Conservation (phyloP, 345 rosid genomes). For the Arabidopsis arenosa region DNA sequence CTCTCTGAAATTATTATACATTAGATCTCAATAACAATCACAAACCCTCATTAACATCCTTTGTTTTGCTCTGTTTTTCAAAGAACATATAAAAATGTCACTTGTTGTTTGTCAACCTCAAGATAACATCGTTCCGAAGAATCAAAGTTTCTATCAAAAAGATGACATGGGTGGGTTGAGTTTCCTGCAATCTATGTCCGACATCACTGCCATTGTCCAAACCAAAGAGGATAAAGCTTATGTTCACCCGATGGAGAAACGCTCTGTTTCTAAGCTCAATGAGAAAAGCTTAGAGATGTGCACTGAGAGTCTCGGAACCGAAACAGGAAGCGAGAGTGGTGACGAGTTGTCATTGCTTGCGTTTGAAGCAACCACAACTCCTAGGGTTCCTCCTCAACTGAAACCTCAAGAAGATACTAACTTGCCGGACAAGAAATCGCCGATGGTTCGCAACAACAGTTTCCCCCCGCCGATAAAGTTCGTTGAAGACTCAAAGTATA, state of each 20-base stretch:
- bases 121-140: constrained; percentile 7
- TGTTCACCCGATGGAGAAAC: constrained; percentile 64
- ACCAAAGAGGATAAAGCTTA: constrained; percentile 44
- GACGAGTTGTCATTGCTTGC: constrained; percentile 51
- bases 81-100: constrained; percentile 27
- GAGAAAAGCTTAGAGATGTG: constrained; percentile 85
- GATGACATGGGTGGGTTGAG: constrained; percentile 54
- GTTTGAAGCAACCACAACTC: constrained; percentile 36
- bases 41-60: constrained; percentile 12
- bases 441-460: constrained; percentile 44
- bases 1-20: neutral
- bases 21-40: constrained; percentile 3
- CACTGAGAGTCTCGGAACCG: constrained; percentile 88
- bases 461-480: constrained; percentile 92
- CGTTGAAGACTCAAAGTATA: constrained; percentile 51
- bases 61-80: constrained; percentile 9
- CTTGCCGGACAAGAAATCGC: constrained; percentile 14
- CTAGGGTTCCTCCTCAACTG: constrained; percentile 24
- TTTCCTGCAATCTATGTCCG: constrained; percentile 56
- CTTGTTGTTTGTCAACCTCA: constrained; percentile 15
- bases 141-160: constrained; percentile 19
- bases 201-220: constrained; percentile 27
- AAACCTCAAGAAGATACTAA: constrained; percentile 24
- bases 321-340: constrained; percentile 66
- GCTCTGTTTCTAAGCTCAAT: constrained; percentile 57